Conservation (phyloP, 345 rosid species). For the Bretschneidera sinensis region DNA sequence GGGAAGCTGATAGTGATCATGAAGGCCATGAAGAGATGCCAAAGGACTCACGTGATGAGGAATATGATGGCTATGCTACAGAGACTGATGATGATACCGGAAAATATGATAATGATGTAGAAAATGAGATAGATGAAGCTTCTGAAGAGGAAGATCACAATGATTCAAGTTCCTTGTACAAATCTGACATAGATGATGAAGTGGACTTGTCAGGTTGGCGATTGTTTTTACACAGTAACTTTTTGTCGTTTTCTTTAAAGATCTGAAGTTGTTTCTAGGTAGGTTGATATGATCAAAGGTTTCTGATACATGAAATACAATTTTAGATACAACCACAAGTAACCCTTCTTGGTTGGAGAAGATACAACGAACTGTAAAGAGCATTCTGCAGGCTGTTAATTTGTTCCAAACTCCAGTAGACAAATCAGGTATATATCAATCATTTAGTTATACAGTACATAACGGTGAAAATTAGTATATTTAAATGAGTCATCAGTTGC, state of each 20-base stretch:
- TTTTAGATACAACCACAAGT: slow-evolving; percentile 41
- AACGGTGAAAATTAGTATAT: not conserved
- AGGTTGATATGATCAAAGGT: slow-evolving; percentile 4
- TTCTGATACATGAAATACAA: not conserved
- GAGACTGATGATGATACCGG: slow-evolving; percentile 56
- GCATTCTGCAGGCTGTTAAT: slow-evolving; percentile 68
- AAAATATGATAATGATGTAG: slow-evolving; percentile 50
- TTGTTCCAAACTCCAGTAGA: slow-evolving; percentile 69
- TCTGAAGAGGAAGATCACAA: slow-evolving; percentile 47
- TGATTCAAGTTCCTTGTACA: slow-evolving; percentile 47
- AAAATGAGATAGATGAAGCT: slow-evolving; percentile 43
- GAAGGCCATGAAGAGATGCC: slow-evolving; percentile 45
- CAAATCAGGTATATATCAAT: slow-evolving; percentile 47
- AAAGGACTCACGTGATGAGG: slow-evolving; percentile 38
- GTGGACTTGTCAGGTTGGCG: slow-evolving; percentile 56
- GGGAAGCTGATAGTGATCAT: slow-evolving; percentile 31
- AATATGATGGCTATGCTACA: slow-evolving; percentile 60
- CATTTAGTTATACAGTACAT: not conserved
- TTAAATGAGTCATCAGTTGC: slow-evolving; percentile 13
- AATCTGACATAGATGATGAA: slow-evolving; percentile 51
- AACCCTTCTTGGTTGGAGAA: slow-evolving; percentile 79
- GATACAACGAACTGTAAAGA: slow-evolving; percentile 55
- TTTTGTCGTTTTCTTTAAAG: not conserved
- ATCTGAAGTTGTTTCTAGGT: slow-evolving; percentile 5
- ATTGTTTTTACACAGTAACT: not conserved